These are phyloP conservation scores for Prunella vulgaris DNA, from an alignment of 257 asterid species.

Conservation along the genomic window DNA sequence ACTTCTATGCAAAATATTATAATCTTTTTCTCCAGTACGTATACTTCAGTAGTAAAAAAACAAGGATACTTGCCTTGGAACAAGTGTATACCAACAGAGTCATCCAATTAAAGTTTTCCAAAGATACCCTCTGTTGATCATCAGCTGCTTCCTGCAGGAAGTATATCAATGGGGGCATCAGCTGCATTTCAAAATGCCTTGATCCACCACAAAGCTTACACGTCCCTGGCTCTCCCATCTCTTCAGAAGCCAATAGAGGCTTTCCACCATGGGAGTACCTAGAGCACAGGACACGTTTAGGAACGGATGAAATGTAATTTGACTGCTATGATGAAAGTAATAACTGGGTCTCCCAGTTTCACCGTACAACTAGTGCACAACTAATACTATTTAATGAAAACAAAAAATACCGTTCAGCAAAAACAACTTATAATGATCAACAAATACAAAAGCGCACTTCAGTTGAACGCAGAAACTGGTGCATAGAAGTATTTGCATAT, in stretches of 20 bases:
- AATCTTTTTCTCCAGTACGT: neutral
- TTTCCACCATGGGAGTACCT: constrained; percentile 79
- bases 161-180: constrained; percentile 78
- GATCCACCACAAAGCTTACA: constrained; percentile 68
- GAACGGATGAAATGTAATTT: neutral
- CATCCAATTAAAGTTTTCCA: constrained; percentile 73
- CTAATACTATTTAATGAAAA: too few relatives aligned
- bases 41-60: neutral
- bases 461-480: too few relatives aligned
- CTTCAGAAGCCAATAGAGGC: constrained; percentile 59
- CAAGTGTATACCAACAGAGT: constrained; percentile 70
- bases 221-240: constrained; percentile 36
- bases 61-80: constrained; percentile 46
- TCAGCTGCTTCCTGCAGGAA: constrained; percentile 67
- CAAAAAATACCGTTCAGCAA: too few relatives aligned
- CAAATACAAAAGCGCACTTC: too few relatives aligned
- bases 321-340: neutral
- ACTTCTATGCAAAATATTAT: neutral
- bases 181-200: constrained; percentile 79
- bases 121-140: constrained; percentile 30
- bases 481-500: neutral
- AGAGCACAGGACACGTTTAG: constrained; percentile 2
- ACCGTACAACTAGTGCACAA: neutral
- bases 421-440: too few relatives aligned
- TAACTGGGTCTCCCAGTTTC: neutral